Evolutionary conservation across 2,329 filamentous ascomycete species (phyloP), one percentile per base, ranked within the genome.

Genomic region (Dothideomycetes sp.): DNA sequence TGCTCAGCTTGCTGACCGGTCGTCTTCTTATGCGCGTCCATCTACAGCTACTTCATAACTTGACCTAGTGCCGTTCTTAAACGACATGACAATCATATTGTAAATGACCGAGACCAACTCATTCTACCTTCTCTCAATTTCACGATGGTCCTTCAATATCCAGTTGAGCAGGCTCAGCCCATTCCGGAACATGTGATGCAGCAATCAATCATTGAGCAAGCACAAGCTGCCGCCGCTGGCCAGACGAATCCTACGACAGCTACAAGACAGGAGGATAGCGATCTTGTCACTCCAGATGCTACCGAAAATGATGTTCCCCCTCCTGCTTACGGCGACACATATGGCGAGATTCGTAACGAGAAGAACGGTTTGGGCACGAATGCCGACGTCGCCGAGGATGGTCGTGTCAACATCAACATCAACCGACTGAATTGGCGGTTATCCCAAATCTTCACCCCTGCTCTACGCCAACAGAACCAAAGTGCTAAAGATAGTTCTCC

Each of bases 321-420:
- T 16, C 61, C 62, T 17, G 56, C 58, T 8, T 64, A 62, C 41
- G 60, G 60, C 28, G 58, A 61, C 12, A 49, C 56, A n/a, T 59
- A 59, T 41, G 59, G 60, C 34, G 47, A 51, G 16, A 53, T 65
- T 23, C 46, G 56, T 16, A 56, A 61, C 47, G 56, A 59, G 20
- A 56, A 63, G 38, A 48, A 57, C 43, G 61, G 59, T 11, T 55
- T 63, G 33, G 55, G 57, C 33, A 64, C 60, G 28, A 55, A 61
- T 33, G 62, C 62, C n/a, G n/a, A n/a, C 22, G 54, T 64, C 13
- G 54, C 55, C 32, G 82, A 75, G 45, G 81, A 88, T 64, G 84
- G 84, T 18, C 77, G 84, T 54, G 71, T 91, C 51, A 78, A 86
- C 53, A 86, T 91, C 63, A 79, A 78, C 47, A 84, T 91, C 61